These are phyloP conservation scores for Lasiodiplodia sp. DNA, from an alignment of 2,329 filamentous ascomycete species.

Conservation along the genomic window DNA sequence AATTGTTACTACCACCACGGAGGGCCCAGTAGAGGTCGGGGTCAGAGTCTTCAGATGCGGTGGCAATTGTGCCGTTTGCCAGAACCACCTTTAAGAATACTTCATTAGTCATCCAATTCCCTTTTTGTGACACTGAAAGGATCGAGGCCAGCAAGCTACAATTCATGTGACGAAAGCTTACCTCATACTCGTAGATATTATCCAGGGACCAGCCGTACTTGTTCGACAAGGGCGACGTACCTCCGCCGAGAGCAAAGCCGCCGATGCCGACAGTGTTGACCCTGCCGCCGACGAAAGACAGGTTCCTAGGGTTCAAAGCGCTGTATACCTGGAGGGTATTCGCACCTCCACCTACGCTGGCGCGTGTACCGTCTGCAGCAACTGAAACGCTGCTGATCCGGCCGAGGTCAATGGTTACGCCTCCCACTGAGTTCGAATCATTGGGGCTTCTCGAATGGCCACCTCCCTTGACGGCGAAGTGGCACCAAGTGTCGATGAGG, in stretches of 20 bases:
- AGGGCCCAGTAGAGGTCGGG: conserved; percentile 47
- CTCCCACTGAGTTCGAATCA: conserved; percentile 38
- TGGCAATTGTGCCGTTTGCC: conserved; percentile 3
- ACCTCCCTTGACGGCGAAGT: conserved; percentile 42
- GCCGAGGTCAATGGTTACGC: conserved; percentile 43
- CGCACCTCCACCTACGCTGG: conserved; percentile 40
- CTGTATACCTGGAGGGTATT: conserved; percentile 37
- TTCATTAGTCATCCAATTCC: neutral
- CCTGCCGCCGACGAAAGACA: conserved; percentile 31
- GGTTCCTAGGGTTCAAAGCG: conserved; percentile 13
- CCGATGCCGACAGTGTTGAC: conserved; percentile 30
- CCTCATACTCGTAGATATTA: conserved; percentile 13
- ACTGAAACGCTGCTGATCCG: conserved; percentile 37
- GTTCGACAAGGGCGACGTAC: conserved; percentile 24
- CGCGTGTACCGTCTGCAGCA: conserved; percentile 39
- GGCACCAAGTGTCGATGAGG: conserved; percentile 31
- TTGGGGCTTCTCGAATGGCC: conserved; percentile 39
- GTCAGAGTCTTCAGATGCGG: neutral
- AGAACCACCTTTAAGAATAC: neutral
- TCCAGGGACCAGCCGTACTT: conserved; percentile 3
- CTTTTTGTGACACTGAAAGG: too few relatives aligned
- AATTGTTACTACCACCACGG: conserved; percentile 47
- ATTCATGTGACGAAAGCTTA: neutral
- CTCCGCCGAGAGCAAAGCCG: conserved; percentile 31
- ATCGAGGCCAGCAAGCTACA: neutral